Base-by-base conservation (phyloP, 257 asterid species). In the Solanum rostratum region DNA sequence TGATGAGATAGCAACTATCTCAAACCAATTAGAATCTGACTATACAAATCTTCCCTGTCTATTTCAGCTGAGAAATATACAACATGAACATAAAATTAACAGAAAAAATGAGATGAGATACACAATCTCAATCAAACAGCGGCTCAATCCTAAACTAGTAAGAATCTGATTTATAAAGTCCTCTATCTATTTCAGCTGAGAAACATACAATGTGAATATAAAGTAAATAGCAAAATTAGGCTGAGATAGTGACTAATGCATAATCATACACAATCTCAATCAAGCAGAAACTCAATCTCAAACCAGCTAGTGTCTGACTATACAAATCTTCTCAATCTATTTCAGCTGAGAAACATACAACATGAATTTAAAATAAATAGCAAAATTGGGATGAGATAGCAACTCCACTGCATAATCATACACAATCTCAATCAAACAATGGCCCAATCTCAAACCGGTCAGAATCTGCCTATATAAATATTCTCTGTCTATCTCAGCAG, bases 201-300 rank as follows among this genome's bases (percentile, higher is more conserved):
- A 82, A 39, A 43, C 50, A 54, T 43, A 39, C 14, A 62, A 62
- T 39, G 24, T 62, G 19, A 27, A 62, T 13, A 16, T 27, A 62
- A 62, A 27, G 12, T 24, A 27, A 50, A 16, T 53, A 7, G 6
- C 10, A 62, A 62, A 62, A 62, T 27, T 24, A 19, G 41, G 22
- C 22, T 65, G 15, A 10, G 65, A 57, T 57, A 57, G 39, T 62
- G 24, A 62, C 39, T 24, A 93, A 98, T 93, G 90, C 66, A 86
- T 79, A 15, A 19, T 82, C 80, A 1, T 13, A 54, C 49, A 53
- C 87, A 81, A 79, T 54, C 24, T 13, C 83, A 68, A 70, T 1
- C 22, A 13, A 57, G 55, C 29, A 41, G 29, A 20, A 3, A 20
- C 57, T 43, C 80, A 43, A 43, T 41, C 37, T 9, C 37, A 73